Evolutionary conservation across 2,329 filamentous ascomycete genomes (phyloP).

Genomic region (Nothophoma quercina): DNA sequence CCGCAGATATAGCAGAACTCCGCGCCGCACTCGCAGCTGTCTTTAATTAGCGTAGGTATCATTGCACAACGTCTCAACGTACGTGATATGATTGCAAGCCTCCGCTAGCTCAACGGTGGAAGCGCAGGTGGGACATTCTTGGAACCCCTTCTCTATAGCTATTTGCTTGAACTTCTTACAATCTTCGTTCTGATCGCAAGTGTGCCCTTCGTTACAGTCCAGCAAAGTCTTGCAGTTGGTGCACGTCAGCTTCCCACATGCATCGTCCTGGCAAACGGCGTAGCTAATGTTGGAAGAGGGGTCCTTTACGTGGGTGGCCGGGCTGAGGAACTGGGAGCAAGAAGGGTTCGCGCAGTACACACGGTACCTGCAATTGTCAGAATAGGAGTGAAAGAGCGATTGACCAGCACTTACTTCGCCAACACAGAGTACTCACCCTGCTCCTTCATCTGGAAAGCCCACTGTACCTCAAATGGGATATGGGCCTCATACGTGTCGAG

Average conservation of each 20-base stretch:
- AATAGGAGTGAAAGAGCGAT: neutral
- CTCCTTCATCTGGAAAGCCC: slow-evolving; percentile 35
- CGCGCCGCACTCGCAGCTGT: slow-evolving; percentile 37
- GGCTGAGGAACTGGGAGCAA: slow-evolving; percentile 36
- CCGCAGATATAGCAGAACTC: slow-evolving; percentile 48
- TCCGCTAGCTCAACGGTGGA: slow-evolving; percentile 38
- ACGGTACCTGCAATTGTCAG: slow-evolving; percentile 28
- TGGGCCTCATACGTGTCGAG: slow-evolving; percentile 32
- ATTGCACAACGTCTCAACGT: neutral
- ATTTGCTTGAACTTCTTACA: slow-evolving; percentile 35
- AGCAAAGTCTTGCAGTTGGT: slow-evolving; percentile 33
- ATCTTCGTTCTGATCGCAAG: slow-evolving; percentile 30
- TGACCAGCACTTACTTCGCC: slow-evolving; percentile 31
- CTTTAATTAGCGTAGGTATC: slow-evolving; percentile 3
- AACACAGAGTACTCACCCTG: slow-evolving; percentile 39
- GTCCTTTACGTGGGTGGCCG: slow-evolving; percentile 27
- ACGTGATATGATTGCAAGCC: slow-evolving; percentile 46
- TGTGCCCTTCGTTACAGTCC: slow-evolving; percentile 19
- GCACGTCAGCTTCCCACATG: slow-evolving; percentile 35
- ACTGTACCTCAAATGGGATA: slow-evolving; percentile 28
- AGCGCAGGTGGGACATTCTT: slow-evolving; percentile 38
- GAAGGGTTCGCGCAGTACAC: slow-evolving; percentile 34
- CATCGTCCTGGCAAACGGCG: slow-evolving; percentile 30
- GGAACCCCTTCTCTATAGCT: slow-evolving; percentile 36
- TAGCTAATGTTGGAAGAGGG: slow-evolving; percentile 21